Evolutionary conservation across 129 eudicot genomes (phyloP).

Genomic region (Lactuca saligna): DNA sequence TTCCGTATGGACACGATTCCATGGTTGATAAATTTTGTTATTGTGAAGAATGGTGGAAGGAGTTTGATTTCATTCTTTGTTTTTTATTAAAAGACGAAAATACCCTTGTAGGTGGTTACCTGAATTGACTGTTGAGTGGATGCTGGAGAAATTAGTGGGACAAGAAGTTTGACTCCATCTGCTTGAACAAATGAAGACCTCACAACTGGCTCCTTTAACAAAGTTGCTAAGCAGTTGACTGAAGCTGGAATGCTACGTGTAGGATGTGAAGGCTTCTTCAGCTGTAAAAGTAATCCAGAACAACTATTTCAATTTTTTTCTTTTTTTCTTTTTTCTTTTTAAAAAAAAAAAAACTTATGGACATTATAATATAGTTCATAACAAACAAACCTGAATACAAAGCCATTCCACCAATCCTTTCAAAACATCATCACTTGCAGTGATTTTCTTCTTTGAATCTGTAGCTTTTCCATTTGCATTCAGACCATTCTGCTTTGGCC

Average conservation of each 20-base stretch:
- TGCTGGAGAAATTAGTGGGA: slow-evolving; percentile 88
- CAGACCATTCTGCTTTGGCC: slow-evolving; percentile 50
- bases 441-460: slow-evolving; percentile 63
- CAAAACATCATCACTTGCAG: slow-evolving; percentile 69
- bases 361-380: not conserved
- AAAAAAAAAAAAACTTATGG: too few species aligned
- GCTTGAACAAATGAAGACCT: slow-evolving; percentile 91
- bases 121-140: slow-evolving; percentile 97
- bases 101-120: slow-evolving; percentile 36
- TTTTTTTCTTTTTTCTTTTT: too few species aligned
- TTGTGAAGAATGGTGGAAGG: too few species aligned
- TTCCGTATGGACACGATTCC: too few species aligned
- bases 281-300: slow-evolving; percentile 41
- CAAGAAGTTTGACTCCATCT: slow-evolving; percentile 90
- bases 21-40: too few species aligned
- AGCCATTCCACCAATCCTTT: slow-evolving; percentile 92
- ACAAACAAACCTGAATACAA: slow-evolving; percentile 86
- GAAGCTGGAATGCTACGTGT: slow-evolving; percentile 66
- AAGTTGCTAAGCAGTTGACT: slow-evolving; percentile 66
- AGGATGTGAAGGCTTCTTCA: slow-evolving; percentile 92
- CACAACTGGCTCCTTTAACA: slow-evolving; percentile 75
- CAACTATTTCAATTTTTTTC: not conserved
- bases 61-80: too few species aligned
- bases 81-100: too few species aligned
- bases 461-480: slow-evolving; percentile 53